A percentile compares a stretch with the other conserved stretches of the same genome.
phyloP scores from a whole-genome alignment of 192 early-diverging fungal species.

The Physocladia obscura region DNA sequence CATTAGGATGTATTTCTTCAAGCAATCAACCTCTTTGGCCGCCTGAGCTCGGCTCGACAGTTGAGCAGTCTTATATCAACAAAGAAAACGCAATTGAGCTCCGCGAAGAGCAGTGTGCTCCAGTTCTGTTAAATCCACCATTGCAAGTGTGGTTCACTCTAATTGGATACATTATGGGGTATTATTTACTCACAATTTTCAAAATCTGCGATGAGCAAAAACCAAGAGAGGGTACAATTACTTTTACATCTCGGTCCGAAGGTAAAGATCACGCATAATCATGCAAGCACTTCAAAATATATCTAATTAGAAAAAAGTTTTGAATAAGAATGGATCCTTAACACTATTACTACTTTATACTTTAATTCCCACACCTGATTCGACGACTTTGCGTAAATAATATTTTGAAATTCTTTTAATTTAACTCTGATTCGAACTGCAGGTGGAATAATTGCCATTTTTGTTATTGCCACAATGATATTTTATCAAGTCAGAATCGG shows the following conservation, averaged over 20 bases:
- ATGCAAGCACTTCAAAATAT: too few species aligned
- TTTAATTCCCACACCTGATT: constrained; percentile 25
- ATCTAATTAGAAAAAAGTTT: background rate
- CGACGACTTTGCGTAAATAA: constrained; percentile 17
- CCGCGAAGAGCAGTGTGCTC: constrained; percentile 21
- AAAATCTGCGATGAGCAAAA: constrained; percentile 33
- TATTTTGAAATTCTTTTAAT: background rate
- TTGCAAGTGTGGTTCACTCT: constrained; percentile 28
- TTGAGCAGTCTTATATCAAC: constrained; percentile 4
- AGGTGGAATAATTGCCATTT: constrained; percentile 23
- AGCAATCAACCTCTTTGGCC: constrained; percentile 28
- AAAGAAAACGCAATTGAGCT: constrained; percentile 9
- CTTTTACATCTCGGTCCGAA: constrained; percentile 36
- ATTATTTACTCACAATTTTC: constrained; percentile 35
- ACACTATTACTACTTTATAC: constrained; percentile 27
- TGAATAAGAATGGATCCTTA: constrained; percentile 34
- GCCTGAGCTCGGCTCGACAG: constrained; percentile 3
- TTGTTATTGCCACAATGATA: constrained; percentile 29
- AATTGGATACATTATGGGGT: constrained; percentile 21
- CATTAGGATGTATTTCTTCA: constrained; percentile 27
- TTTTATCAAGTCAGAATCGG: constrained; percentile 31
- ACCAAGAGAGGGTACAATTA: constrained; percentile 28
- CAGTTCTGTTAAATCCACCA: constrained; percentile 26
- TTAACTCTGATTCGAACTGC: background rate
- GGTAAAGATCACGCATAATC: background rate